Evolutionary conservation across 2,329 filamentous ascomycete genomes (phyloP), one percentile per base, ranked within the genome.

Genomic region (Stromatinia cepivora): DNA sequence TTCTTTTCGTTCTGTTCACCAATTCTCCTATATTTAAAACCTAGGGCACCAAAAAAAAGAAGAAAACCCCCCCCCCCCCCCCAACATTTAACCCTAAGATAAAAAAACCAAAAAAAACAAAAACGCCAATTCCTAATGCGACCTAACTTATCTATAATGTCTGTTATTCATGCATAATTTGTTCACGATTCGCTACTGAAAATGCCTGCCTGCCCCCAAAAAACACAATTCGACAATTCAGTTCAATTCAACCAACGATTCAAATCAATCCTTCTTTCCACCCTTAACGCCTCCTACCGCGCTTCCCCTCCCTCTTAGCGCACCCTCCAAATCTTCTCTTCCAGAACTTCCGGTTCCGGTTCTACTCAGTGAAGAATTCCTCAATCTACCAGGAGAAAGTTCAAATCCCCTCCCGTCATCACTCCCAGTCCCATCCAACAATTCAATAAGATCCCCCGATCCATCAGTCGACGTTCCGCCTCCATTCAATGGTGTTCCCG

Each of bases 371-470:
- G 73, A 71, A n/a, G 67, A 57, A 34, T 69, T 68, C 46, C 75
- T 71, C 4, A 70, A 50, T 42, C 70, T 69, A 4, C 73, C 71
- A 31, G 74, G 72, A 68, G 56, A 73, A n/a, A 75, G 36, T 50
- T 78, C 78, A 66, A 78, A 77, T 0, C 75, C 72, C 34, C 77
- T 73, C 22, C 84, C 85, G 71, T 88, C 86, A 66, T 88, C 86
- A 75, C 84, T 86, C 31, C 82, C 82, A 31, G 85, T 83, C 28
- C 84, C 84, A 75, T 92, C 89, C 28, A 87, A 84, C 71, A 93
- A 82, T 78, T 93, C 91, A 76, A 93, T 93, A 53, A 92, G 79
- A 79, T 93, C 90, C 5, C 85, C 83, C 20, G 85, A 78, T 8
- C 82, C 83, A 28, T 81, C 74, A 78, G 83, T 75, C 77, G 74